Evolutionary conservation across 345 rosid species (phyloP), one percentile per base, ranked within the genome.

Genomic region (Cardamine occulta): DNA sequence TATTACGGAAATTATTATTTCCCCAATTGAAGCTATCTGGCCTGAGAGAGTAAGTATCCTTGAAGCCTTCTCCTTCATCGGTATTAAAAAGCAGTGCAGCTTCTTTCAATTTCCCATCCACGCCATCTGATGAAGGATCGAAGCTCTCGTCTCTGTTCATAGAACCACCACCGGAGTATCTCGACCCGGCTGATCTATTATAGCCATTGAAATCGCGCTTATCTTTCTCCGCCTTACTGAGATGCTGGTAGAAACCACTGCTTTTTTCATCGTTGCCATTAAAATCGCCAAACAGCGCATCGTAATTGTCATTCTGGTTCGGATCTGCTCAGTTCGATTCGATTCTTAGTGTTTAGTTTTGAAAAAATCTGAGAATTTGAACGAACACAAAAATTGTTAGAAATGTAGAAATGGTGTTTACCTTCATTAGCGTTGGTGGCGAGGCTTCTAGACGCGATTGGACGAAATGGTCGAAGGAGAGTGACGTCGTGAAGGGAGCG

Each of bases 31-130:
- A 62, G 56, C 52, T 65, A 75, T 87, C 87, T 0, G 90, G 87
- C 66, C 90, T 77, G 48, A 77, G 82, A 5, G 78, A 19, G 79
- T 85, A 83, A 70, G 62, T 32, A 68, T 59, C 83, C 0, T 79
- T 80, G 4, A 32, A 14, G 2, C 45, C 65, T 4, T 72, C 45
- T 48, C 83, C 91, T 1, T 84, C 83, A 1, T 31, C 39, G 57
- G 82, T 75, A 55, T 63, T 67, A 63, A 78, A 81, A 57, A 82
- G 68, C 17, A 53, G 12, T 13, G 92, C 87, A 9, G 84, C 83
- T 56, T 81, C 59, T 80, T 78, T 74, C 72, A 89, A 66, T 77
- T 83, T 80, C 5, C 70, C 84, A 74, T 83, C 85, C 72, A 88
- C 68, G 14, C 87, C 87, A 80, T 90, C 88, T 0, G 81, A 81